Conservation (phyloP, 1,139 yeast species). For the Taiozyma sp. region DNA sequence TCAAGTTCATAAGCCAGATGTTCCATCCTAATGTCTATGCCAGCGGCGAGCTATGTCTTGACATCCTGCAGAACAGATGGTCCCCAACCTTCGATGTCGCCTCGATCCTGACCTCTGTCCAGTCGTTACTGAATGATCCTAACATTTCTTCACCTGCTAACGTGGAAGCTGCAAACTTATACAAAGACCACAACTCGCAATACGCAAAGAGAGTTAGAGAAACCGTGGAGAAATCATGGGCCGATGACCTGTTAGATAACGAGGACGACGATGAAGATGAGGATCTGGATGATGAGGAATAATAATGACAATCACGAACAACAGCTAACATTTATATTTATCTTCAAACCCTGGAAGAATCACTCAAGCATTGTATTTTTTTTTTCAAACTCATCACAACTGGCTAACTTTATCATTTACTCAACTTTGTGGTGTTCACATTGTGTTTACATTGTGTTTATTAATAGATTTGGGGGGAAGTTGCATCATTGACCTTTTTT, state of each 20-base stretch:
- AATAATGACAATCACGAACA: slow-evolving; percentile 13
- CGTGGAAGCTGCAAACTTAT: slow-evolving; percentile 95
- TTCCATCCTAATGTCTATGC: slow-evolving; percentile 98
- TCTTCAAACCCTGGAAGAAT: no score
- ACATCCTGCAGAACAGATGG: slow-evolving; percentile 96
- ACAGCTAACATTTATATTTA: no score
- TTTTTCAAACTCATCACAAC: not conserved
- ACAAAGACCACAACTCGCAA: slow-evolving; percentile 92
- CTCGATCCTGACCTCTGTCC: slow-evolving; percentile 84
- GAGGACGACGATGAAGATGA: slow-evolving; percentile 56
- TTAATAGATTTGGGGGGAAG: not conserved
- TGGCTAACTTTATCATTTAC: no score
- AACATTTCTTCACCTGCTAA: slow-evolving; percentile 96
- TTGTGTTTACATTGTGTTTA: not conserved
- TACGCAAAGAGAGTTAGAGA: slow-evolving; percentile 88
- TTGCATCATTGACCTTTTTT: no score
- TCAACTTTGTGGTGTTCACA: no score
- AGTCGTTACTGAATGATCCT: slow-evolving; percentile 88
- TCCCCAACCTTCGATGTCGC: slow-evolving; percentile 98
- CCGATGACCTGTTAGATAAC: slow-evolving; percentile 63
- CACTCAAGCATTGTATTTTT: not conserved
- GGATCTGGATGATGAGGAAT: slow-evolving; percentile 5
- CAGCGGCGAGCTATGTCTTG: slow-evolving; percentile 91
- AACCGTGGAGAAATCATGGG: slow-evolving; percentile 93
- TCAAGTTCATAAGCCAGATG: slow-evolving; percentile 89